These are phyloP conservation scores for Metschnikowia lochheadii DNA, from an alignment of 805 yeast species.

Conservation along the genomic window DNA sequence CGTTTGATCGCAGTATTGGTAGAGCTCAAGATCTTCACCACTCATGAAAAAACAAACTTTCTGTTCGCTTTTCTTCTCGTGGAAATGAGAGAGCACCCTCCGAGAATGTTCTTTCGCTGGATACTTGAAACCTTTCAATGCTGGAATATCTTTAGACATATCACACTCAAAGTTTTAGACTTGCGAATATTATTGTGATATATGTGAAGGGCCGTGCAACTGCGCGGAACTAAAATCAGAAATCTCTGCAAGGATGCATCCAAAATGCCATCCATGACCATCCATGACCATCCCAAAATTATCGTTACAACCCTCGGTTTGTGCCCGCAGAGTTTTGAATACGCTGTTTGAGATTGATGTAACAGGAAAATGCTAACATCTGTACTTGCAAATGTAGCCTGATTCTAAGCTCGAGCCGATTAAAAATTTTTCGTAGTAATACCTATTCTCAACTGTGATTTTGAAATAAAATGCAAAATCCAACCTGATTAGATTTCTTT, in stretches of 20 bases:
- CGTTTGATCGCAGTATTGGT: constrained; percentile 76
- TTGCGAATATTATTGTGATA: background rate
- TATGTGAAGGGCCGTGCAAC: background rate
- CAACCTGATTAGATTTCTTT: background rate
- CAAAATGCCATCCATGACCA: background rate
- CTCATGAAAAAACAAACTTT: constrained; percentile 48
- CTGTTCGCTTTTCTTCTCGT: constrained; percentile 20
- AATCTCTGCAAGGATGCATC: background rate
- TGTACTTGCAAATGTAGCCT: too few species aligned
- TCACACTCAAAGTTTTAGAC: background rate
- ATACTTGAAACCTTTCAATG: constrained; percentile 43
- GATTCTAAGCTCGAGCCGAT: too few species aligned
- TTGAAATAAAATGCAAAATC: too few species aligned
- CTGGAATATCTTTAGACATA: constrained; percentile 3
- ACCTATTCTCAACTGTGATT: background rate
- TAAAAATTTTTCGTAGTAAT: background rate
- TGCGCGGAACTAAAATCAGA: background rate
- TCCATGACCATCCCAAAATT: background rate
- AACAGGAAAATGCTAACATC: too few species aligned
- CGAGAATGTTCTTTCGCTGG: constrained; percentile 80
- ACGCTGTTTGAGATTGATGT: background rate
- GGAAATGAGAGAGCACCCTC: constrained; percentile 43
- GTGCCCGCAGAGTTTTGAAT: background rate
- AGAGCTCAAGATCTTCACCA: constrained; percentile 55
- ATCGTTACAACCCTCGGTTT: background rate